phyloP scores from a whole-genome alignment of 192 early-diverging fungal species.

The Coemansia sp. region DNA sequence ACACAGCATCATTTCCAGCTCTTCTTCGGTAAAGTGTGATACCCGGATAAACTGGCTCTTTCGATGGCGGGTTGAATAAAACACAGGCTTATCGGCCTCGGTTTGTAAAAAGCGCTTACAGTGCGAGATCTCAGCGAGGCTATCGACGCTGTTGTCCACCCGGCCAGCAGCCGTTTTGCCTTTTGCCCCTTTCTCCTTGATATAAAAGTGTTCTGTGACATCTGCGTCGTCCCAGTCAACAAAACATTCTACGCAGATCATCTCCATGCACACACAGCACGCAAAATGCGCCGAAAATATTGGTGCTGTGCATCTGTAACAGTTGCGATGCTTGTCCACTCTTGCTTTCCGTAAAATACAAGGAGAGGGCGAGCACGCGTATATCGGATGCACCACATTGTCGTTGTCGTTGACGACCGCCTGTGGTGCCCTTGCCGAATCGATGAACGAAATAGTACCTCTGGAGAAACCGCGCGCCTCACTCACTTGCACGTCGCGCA shows the following conservation, averaged over 20 bases:
- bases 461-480: slow-evolving; percentile 1
- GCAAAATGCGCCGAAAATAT: slow-evolving; percentile 47
- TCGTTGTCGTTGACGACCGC: slow-evolving; percentile 11
- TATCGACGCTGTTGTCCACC: background rate
- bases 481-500: slow-evolving; percentile 25
- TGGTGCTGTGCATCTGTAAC: slow-evolving; percentile 27
- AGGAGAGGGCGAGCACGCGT: slow-evolving; percentile 23
- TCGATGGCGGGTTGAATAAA: slow-evolving; percentile 24
- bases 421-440: slow-evolving; percentile 1
- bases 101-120: slow-evolving; percentile 20
- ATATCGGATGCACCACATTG: slow-evolving; percentile 30
- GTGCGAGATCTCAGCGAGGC: slow-evolving; percentile 10
- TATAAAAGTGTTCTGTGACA: slow-evolving; percentile 9
- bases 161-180: background rate
- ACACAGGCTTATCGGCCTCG: slow-evolving; percentile 13
- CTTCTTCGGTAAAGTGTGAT: slow-evolving; percentile 33
- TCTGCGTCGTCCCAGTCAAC: slow-evolving; percentile 29
- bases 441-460: slow-evolving; percentile 18
- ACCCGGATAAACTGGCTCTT: slow-evolving; percentile 39
- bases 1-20: slow-evolving; percentile 44
- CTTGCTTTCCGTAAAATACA: slow-evolving; percentile 43
- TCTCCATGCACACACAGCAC: slow-evolving; percentile 39
- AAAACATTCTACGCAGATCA: slow-evolving; percentile 33
- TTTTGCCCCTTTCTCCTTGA: slow-evolving; percentile 17
- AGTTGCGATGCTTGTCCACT: slow-evolving; percentile 23